Conservation (phyloP, 2,329 filamentous ascomycete species). For the Hypoxylon sp. region DNA sequence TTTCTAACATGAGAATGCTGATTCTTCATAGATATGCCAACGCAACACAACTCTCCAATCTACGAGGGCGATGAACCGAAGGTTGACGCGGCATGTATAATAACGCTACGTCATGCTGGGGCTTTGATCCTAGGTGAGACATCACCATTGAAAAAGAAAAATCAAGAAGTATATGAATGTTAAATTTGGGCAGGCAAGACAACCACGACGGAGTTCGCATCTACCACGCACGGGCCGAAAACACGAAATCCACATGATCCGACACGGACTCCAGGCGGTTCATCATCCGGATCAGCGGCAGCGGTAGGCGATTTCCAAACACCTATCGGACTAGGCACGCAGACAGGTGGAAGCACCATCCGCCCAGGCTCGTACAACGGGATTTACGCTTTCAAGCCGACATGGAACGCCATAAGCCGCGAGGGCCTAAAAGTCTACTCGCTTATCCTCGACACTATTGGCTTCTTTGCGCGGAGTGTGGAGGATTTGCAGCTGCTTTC, state of each 20-base stretch:
- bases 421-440: slow-evolving; percentile 74
- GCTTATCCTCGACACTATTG: slow-evolving; percentile 73
- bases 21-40: slow-evolving; percentile 64
- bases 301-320: slow-evolving; percentile 76
- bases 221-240: slow-evolving; percentile 66
- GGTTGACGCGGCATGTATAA: slow-evolving; percentile 68
- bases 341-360: slow-evolving; percentile 76
- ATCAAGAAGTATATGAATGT: not conserved
- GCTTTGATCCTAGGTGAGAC: slow-evolving; percentile 67
- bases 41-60: slow-evolving; percentile 67
- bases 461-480: slow-evolving; percentile 71
- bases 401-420: slow-evolving; percentile 73
- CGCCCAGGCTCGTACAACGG: slow-evolving; percentile 76
- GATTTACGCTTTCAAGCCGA: slow-evolving; percentile 76
- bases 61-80: slow-evolving; percentile 63
- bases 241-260: slow-evolving; percentile 76
- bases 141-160: not conserved
- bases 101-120: slow-evolving; percentile 67
- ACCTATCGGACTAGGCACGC: slow-evolving; percentile 73
- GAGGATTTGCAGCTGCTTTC: slow-evolving; percentile 71
- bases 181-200: slow-evolving; percentile 62
- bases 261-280: slow-evolving; percentile 76
- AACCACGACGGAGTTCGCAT: slow-evolving; percentile 76
- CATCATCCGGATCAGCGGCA: slow-evolving; percentile 76
- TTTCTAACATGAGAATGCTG: slow-evolving; percentile 13